Evolutionary conservation across 768 basidiomycete species (phyloP), one percentile per base, ranked within the genome.

Genomic region (Hebeloma cylindrosporum): DNA sequence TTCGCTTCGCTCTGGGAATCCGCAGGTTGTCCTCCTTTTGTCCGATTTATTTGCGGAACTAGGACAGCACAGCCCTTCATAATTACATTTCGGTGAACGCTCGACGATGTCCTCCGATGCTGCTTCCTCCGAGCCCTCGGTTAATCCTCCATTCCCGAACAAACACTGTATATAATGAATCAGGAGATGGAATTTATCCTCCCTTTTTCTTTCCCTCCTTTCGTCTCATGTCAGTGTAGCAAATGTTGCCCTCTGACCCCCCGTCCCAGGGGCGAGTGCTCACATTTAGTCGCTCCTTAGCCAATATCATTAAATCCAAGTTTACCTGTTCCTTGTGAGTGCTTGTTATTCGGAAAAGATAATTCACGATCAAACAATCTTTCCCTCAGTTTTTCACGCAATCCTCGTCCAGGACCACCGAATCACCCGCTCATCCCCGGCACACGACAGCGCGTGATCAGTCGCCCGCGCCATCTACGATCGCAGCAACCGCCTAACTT

Each of bases 221-320:
- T 44, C 41, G 48, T 53, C 50, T 55, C 51, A 51, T 53, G 40
- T 37, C 35, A 45, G 53, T 43, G 42, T 52, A 48, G 33, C 41
- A 34, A 32, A 68, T 68, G 66, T 48, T 60, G 38, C 57, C 57
- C 50, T 63, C 69, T 43, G 66, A 75, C 57, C 70, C 66, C 65
- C 70, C 68, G 52, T 67, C 77, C 22, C 75, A 70, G 56, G 74
- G 69, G 50, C 68, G 68, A 51, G 74, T 73, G 54, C 53, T 73
- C 55, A 68, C 66, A 41, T 62, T 79, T 52, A 74, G 73, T 46
- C 74, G 68, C 42, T 80, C 80, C 29, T 71, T 82, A 52, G 69
- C 70, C 37, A 74, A 64, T 53, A 66, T 69, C 23, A 57, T 82
- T 27, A 74, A 69, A 56, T 70, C 71, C 42, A 64, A 51, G 46